Evolutionary conservation across 2,329 filamentous ascomycete species (phyloP).

Genomic region (Claviceps cyperi): DNA sequence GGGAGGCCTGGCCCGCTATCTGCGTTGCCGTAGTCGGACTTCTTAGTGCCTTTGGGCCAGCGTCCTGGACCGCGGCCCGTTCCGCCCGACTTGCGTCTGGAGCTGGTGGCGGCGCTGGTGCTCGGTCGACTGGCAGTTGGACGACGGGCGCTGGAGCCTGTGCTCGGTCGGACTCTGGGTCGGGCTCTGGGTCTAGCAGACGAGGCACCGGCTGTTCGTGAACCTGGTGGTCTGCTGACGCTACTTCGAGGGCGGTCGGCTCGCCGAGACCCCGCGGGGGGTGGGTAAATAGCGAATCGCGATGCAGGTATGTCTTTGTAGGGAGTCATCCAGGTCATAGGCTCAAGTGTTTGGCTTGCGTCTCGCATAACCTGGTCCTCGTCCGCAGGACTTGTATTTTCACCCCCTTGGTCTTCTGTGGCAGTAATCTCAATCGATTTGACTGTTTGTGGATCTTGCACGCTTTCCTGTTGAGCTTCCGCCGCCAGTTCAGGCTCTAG

Average conservation of each 20-base stretch:
- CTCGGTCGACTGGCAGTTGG: constrained; percentile 25
- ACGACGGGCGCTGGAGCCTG: constrained; percentile 14
- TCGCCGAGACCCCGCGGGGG: constrained; percentile 36
- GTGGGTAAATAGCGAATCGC: constrained; percentile 68
- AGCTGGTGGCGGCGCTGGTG: constrained; percentile 17
- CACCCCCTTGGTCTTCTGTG: constrained; percentile 17
- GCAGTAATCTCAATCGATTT: constrained; percentile 16
- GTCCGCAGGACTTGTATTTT: constrained; percentile 14
- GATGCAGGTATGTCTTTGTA: constrained; percentile 49
- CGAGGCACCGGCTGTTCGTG: constrained; percentile 21
- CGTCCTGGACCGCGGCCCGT: constrained; percentile 50
- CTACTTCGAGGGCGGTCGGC: constrained; percentile 29
- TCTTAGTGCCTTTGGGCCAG: constrained; percentile 55
- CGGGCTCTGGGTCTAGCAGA: constrained; percentile 25
- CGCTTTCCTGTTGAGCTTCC: not conserved
- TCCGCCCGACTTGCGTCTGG: constrained; percentile 41
- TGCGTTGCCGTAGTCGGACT: constrained; percentile 52
- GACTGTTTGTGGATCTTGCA: constrained; percentile 13
- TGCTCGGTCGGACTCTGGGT: constrained; percentile 26
- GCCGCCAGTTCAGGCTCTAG: not conserved
- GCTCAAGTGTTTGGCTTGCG: constrained; percentile 10
- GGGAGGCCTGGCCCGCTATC: constrained; percentile 50
- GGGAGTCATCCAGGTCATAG: constrained; percentile 27
- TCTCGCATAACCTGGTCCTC: constrained; percentile 16
- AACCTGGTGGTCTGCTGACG: constrained; percentile 22